Conservation (phyloP, 768 basidiomycete species). For the Termitomyces heimii region DNA sequence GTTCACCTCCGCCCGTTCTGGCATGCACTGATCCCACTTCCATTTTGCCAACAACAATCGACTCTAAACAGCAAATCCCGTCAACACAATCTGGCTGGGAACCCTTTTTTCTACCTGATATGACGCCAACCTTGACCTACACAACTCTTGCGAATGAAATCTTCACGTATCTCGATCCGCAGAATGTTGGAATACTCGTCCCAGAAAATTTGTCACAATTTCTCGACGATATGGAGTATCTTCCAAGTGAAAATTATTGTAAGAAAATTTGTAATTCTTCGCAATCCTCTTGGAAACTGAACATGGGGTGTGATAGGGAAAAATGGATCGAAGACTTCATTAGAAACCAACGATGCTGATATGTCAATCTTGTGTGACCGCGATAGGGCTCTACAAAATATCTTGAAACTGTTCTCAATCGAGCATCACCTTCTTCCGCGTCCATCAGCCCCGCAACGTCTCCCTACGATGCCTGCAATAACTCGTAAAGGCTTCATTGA, state of each 20-base stretch:
- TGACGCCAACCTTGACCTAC: conserved; percentile 9
- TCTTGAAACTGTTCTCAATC: conserved; percentile 10
- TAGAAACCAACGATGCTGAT: background rate
- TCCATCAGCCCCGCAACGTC: background rate
- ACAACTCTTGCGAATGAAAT: conserved; percentile 10
- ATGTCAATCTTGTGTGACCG: background rate
- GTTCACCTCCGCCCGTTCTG: background rate
- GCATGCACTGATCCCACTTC: background rate
- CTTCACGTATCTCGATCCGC: conserved; percentile 10
- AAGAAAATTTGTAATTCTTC: background rate
- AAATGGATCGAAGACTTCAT: conserved; percentile 1
- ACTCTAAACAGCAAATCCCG: background rate
- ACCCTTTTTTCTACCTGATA: conserved; percentile 9
- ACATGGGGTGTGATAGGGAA: conserved; percentile 6
- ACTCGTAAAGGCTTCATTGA: conserved; percentile 13
- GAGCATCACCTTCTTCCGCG: conserved; percentile 14
- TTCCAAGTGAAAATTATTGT: conserved; percentile 8
- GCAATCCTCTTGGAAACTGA: background rate
- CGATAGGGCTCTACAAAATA: conserved; percentile 9
- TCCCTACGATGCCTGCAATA: conserved; percentile 12
- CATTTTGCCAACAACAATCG: background rate
- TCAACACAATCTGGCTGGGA: conserved; percentile 4
- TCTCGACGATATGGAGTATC: conserved; percentile 12
- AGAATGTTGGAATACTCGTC: conserved; percentile 5
- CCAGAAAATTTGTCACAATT: conserved; percentile 11